These are phyloP conservation scores for Hypoxylon sp. DNA, from an alignment of 2,329 filamentous ascomycete species.

Conservation along the genomic window DNA sequence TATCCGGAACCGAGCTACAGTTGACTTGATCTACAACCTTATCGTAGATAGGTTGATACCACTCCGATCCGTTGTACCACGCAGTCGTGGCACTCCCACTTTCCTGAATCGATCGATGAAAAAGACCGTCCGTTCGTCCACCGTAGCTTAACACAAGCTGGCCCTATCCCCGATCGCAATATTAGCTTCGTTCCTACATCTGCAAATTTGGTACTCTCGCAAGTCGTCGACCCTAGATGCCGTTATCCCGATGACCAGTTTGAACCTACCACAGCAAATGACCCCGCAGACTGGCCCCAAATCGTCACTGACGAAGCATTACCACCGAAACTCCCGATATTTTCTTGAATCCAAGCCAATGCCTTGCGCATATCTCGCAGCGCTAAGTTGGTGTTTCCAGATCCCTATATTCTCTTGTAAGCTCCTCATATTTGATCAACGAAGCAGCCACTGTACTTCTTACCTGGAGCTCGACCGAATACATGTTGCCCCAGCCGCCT, in stretches of 20 bases:
- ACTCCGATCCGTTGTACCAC: constrained; percentile 49
- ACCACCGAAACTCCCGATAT: constrained; percentile 43
- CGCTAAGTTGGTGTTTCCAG: constrained; percentile 43
- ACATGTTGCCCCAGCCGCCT: constrained; percentile 44
- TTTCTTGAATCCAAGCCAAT: constrained; percentile 44
- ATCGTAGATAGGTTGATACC: constrained; percentile 58
- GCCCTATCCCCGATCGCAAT: constrained; percentile 27
- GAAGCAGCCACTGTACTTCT: neutral
- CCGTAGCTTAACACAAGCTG: constrained; percentile 43
- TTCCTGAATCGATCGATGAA: constrained; percentile 43
- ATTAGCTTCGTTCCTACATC: neutral
- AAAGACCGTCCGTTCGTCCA: constrained; percentile 41
- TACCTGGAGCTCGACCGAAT: constrained; percentile 43
- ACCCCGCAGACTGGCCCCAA: constrained; percentile 45
- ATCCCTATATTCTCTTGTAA: constrained; percentile 34
- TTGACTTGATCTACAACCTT: constrained; percentile 55
- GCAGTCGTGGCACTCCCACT: constrained; percentile 46
- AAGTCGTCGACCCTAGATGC: too few species aligned
- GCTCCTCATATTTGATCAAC: neutral
- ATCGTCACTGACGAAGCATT: constrained; percentile 43
- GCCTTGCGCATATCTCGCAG: constrained; percentile 43
- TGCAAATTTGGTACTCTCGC: neutral
- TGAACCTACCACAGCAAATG: constrained; percentile 43
- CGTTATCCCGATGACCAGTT: neutral
- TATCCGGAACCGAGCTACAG: constrained; percentile 57